phyloP scores from a whole-genome alignment of 192 early-diverging fungal genomes.

The Spizellomyces punctatus region DNA sequence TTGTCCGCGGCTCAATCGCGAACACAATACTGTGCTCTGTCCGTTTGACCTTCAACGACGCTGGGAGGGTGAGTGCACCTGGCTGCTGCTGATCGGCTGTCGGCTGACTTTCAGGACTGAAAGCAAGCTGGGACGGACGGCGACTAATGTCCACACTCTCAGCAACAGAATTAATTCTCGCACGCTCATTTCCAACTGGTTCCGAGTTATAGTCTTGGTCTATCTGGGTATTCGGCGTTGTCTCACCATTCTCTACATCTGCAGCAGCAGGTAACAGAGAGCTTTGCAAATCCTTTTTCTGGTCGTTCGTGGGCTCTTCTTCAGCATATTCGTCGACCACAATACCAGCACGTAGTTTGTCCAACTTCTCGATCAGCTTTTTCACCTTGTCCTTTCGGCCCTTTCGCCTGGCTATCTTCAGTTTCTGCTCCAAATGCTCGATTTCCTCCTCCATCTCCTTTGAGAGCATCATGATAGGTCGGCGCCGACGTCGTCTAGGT shows the following conservation, averaged over 20 bases:
- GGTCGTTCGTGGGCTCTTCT: neutral
- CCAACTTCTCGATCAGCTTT: constrained; percentile 77
- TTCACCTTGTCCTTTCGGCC: constrained; percentile 82
- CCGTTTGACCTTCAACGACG: constrained; percentile 48
- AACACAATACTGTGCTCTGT: constrained; percentile 69
- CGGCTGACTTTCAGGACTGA: neutral
- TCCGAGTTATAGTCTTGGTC: no score
- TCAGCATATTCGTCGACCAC: constrained; percentile 42
- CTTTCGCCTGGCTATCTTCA: constrained; percentile 95
- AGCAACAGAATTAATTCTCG: neutral
- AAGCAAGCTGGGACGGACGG: neutral
- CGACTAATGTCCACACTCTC: neutral
- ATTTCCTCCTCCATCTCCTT: constrained; percentile 92
- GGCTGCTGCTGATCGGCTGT: neutral
- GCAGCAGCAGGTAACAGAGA: neutral
- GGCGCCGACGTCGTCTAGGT: constrained; percentile 28
- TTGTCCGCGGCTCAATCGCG: constrained; percentile 65
- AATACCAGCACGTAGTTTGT: constrained; percentile 62
- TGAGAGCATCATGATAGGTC: constrained; percentile 42
- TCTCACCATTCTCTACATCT: neutral
- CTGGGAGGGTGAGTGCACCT: neutral
- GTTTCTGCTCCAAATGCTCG: constrained; percentile 93
- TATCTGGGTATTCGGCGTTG: no score
- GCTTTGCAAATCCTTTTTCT: neutral
- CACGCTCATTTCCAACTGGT: neutral